Evolutionary conservation across 176 grass and related monocot genomes (phyloP).

Genomic region (Aegilops umbellulata): DNA sequence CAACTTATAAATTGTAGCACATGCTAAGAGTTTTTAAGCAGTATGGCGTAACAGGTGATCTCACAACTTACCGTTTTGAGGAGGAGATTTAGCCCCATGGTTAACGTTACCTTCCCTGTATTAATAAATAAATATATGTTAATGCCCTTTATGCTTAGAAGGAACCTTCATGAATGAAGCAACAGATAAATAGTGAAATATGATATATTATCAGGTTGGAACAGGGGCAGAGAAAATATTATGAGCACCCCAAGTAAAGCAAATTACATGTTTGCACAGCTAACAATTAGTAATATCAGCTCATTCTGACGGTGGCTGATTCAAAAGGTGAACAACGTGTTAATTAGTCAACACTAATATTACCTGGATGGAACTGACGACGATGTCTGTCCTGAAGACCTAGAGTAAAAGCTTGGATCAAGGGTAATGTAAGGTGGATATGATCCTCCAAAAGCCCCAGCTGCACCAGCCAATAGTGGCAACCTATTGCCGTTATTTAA

Average conservation of each 20-base stretch:
- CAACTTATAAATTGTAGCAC: constrained; percentile 25
- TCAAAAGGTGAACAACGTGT: not conserved
- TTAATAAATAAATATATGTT: constrained; percentile 26
- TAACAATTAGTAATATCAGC: not conserved
- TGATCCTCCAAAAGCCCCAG: constrained; percentile 66
- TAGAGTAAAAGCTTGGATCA: constrained; percentile 74
- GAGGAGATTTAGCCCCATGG: constrained; percentile 41
- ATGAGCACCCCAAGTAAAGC: constrained; percentile 5
- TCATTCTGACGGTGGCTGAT: not conserved
- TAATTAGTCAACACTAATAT: not conserved
- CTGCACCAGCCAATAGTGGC: constrained; percentile 67
- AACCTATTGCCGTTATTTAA: constrained; percentile 52
- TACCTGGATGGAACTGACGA: constrained; percentile 60
- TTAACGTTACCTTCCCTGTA: constrained; percentile 41
- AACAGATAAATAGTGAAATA: not conserved
- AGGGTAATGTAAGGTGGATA: constrained; percentile 89
- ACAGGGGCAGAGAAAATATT: not conserved
- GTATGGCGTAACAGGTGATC: not conserved
- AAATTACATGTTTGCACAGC: not conserved
- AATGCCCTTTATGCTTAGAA: not conserved
- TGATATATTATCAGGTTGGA: not conserved
- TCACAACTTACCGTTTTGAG: constrained; percentile 33
- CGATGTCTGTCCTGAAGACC: constrained; percentile 59
- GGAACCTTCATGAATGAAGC: not conserved
- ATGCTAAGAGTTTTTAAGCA: not conserved